These are phyloP conservation scores for Candida xiaguanensis DNA, from an alignment of 805 yeast species.

Conservation along the genomic window DNA sequence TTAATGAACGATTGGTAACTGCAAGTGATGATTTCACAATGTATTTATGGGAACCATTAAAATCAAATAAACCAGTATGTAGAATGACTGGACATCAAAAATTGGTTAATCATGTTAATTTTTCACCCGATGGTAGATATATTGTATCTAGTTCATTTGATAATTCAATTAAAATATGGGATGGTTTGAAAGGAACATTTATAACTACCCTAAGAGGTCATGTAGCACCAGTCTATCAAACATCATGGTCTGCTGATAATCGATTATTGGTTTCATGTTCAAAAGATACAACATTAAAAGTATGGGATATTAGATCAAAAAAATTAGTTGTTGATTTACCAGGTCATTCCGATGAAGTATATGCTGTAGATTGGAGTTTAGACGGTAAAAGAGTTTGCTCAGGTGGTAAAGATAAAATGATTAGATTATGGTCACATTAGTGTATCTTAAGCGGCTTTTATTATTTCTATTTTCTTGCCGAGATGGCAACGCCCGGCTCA, in stretches of 20 bases:
- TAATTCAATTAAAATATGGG: constrained; percentile 94
- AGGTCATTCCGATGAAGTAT: constrained; percentile 94
- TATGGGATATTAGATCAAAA: constrained; percentile 89
- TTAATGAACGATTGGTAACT: constrained; percentile 78
- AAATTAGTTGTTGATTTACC: constrained; percentile 88
- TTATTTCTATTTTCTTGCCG: not conserved
- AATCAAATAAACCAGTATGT: constrained; percentile 75
- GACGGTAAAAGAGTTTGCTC: constrained; percentile 94
- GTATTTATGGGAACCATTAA: constrained; percentile 94
- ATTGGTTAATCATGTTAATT: constrained; percentile 90
- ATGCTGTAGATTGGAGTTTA: constrained; percentile 96
- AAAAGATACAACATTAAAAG: constrained; percentile 92
- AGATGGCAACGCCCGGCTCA: not conserved
- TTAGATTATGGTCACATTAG: constrained; percentile 87
- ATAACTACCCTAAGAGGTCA: constrained; percentile 91
- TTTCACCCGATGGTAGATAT: constrained; percentile 91
- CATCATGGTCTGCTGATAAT: constrained; percentile 96
- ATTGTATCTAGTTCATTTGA: constrained; percentile 93
- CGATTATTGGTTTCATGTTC: constrained; percentile 89
- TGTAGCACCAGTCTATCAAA: constrained; percentile 96
- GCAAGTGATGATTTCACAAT: constrained; percentile 97
- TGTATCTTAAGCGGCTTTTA: not conserved
- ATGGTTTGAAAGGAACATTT: constrained; percentile 87
- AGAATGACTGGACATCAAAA: constrained; percentile 98
- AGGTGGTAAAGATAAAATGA: constrained; percentile 95